Evolutionary conservation across 805 yeast genomes (phyloP).

Genomic region (Pichia gijzeniarum): DNA sequence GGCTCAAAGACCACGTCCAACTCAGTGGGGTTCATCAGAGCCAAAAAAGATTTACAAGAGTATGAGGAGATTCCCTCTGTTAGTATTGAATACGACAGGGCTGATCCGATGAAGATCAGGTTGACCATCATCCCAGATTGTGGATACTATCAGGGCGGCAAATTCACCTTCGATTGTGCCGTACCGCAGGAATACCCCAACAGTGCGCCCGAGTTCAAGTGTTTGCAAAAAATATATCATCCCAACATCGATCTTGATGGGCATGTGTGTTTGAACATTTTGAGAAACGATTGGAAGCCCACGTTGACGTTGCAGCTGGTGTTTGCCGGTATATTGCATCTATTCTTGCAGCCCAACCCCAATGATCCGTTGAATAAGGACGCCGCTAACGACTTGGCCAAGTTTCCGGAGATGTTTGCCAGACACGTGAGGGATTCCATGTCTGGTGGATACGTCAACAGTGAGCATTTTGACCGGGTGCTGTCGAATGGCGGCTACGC

Average conservation of each 20-base stretch:
- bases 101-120: constrained; percentile 55
- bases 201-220: constrained; percentile 81
- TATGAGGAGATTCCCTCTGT: constrained; percentile 44
- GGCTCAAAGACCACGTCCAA: no score
- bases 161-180: constrained; percentile 59
- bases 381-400: constrained; percentile 61
- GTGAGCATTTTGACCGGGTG: constrained; percentile 59
- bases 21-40: constrained; percentile 70
- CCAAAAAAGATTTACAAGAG: constrained; percentile 71
- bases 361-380: constrained; percentile 88
- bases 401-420: constrained; percentile 43
- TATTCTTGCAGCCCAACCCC: constrained; percentile 86
- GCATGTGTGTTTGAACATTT: constrained; percentile 83
- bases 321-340: constrained; percentile 75
- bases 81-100: constrained; percentile 35
- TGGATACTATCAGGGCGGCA: constrained; percentile 67
- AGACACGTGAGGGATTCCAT: constrained; percentile 54
- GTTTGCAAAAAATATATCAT: constrained; percentile 71
- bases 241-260: constrained; percentile 92
- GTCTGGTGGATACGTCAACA: constrained; percentile 63
- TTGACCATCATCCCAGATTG: constrained; percentile 58
- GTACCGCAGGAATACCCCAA: constrained; percentile 78
- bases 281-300: constrained; percentile 96
- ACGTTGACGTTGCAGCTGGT: constrained; percentile 77
- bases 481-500: neutral